Base-by-base conservation (phyloP, 805 yeast genomes). In the Suhomyces canberraensis region DNA sequence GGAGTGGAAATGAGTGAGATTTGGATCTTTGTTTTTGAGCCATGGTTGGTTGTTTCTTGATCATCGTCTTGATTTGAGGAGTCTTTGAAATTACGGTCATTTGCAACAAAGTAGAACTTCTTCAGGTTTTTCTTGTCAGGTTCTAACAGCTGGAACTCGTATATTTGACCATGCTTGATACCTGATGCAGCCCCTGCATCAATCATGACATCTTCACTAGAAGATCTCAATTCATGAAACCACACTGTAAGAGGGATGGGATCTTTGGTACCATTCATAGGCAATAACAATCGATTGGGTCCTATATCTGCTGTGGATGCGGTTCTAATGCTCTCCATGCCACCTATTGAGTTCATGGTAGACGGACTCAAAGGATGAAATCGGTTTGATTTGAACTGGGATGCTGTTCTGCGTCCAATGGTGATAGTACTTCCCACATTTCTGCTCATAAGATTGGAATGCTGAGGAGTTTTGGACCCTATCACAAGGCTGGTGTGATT, bases 81-180 rank as follows among this genome's bases (percentile, higher is more conserved):
- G 4, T 42, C 39, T 20, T 40, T 41, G n/a, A 56, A 39, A 19
- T 58, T 63, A 8, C 51, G 51, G 17, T 57, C 59, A 30, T 58
- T 64, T 14, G 76, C 69, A 0, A 66, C 58, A 47, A 78, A 76
- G 41, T 64, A 68, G 3, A 73, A 52, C 37, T 62, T 70, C 45
- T 60, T 70, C 4, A 51, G 38, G 1, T 51, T 40, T 4, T 60
- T 31, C 33, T 43, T 7, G 34, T 39, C 56, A 44, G 54, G 52
- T 34, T 61, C 66, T 19, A 73, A 66, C 20, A 80, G 71, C 44
- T 68, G 74, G 29, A 84, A 50, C 55, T 87, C 95, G 16, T 87
- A 90, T 6, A 86, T 60, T 50, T 84, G 86, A 13, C 95, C 96
- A n/a, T 71, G 78, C 36, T 66, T 65, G 1, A 85, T 75, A 1